These are phyloP conservation scores for Aspergillus arachidicola DNA, from an alignment of 2,329 filamentous ascomycete genomes.

Conservation along the genomic window DNA sequence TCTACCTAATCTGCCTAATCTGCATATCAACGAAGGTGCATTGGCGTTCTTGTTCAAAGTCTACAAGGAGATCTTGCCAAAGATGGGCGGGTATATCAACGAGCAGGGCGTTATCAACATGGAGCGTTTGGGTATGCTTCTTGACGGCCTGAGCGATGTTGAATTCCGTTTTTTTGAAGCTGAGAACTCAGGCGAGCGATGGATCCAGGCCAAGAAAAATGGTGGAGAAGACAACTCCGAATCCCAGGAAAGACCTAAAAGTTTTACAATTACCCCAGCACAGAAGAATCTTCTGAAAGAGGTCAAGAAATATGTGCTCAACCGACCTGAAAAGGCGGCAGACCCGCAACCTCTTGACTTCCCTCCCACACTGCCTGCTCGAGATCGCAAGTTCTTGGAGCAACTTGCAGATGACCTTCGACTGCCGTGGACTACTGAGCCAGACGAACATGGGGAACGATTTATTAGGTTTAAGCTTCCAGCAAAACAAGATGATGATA, in stretches of 20 bases:
- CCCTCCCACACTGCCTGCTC: conserved; percentile 70
- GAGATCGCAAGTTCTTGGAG: conserved; percentile 90
- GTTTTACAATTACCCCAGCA: conserved; percentile 73
- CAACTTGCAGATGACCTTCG: conserved; percentile 74
- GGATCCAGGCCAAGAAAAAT: conserved; percentile 85
- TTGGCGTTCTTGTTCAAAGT: conserved; percentile 96
- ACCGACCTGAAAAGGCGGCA: conserved; percentile 58
- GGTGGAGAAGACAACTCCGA: conserved; percentile 68
- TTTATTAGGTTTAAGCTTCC: conserved; percentile 67
- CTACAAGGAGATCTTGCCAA: conserved; percentile 87
- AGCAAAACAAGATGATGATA: conserved; percentile 51
- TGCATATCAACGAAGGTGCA: conserved; percentile 98
- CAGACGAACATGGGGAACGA: conserved; percentile 66
- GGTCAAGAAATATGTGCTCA: conserved; percentile 80
- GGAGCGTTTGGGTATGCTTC: conserved; percentile 71
- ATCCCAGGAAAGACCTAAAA: conserved; percentile 56
- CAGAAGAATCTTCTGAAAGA: conserved; percentile 82
- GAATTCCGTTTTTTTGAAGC: conserved; percentile 92
- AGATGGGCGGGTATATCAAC: conserved; percentile 93
- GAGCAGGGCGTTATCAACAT: conserved; percentile 92
- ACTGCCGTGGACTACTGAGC: conserved; percentile 65
- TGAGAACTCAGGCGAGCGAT: conserved; percentile 84
- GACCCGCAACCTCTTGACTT: conserved; percentile 67
- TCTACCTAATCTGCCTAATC: conserved; percentile 88
- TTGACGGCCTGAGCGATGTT: conserved; percentile 83